These are phyloP conservation scores for Paramecium caudatum DNA, from an alignment of 73 alveolate species.

Conservation along the genomic window DNA sequence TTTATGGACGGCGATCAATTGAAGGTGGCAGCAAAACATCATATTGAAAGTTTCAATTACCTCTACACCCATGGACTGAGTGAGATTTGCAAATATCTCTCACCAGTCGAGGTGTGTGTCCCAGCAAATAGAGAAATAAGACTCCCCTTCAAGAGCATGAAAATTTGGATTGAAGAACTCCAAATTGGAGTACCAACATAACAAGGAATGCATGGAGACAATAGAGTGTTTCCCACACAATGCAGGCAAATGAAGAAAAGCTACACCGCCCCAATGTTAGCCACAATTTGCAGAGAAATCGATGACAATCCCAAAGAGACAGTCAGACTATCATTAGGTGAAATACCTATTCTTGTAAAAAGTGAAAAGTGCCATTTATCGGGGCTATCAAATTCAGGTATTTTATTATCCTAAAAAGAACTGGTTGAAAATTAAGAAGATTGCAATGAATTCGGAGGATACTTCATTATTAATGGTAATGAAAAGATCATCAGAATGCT, in stretches of 20 bases:
- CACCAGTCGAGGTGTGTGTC: conserved; percentile 91
- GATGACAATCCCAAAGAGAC: conserved; percentile 92
- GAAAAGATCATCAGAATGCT: conserved; percentile 98
- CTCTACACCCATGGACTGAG: conserved; percentile 91
- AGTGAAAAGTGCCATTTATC: conserved; percentile 94
- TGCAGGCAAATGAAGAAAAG: conserved; percentile 94
- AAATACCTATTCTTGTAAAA: conserved; percentile 97
- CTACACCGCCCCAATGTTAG: conserved; percentile 96
- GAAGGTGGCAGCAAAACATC: conserved; percentile 78
- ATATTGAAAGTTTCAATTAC: conserved; percentile 96
- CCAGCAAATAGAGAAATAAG: conserved; percentile 82
- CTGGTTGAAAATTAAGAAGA: conserved; percentile 95
- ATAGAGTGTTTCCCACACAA: conserved; percentile 92
- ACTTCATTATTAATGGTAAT: conserved; percentile 97
- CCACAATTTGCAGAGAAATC: conserved; percentile 93
- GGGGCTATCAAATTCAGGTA: conserved; percentile 85
- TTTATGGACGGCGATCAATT: conserved; percentile 66
- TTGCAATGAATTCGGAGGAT: conserved; percentile 98
- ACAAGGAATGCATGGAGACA: conserved; percentile 82
- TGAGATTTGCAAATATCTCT: conserved; percentile 91
- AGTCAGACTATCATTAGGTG: conserved; percentile 94
- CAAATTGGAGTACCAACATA: conserved; percentile 84
- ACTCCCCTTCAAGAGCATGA: conserved; percentile 89
- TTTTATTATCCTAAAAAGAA: conserved; percentile 75
- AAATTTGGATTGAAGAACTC: conserved; percentile 90